phyloP scores from a whole-genome alignment of 371 early-diverging fungal species.

The Chytridium lagenaria region DNA sequence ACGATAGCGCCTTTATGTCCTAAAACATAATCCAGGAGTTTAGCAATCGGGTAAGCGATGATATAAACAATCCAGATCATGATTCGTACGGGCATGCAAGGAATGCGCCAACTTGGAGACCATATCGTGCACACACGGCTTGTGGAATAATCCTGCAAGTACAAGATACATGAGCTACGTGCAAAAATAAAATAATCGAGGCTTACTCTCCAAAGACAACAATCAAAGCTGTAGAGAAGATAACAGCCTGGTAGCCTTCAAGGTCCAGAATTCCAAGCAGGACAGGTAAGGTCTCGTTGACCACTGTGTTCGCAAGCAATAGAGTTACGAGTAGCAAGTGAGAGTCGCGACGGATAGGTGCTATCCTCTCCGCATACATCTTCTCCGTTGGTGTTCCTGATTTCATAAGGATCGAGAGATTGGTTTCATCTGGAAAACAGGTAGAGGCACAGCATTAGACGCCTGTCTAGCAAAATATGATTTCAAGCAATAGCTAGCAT shows the following conservation, averaged over 20 bases:
- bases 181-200: background rate
- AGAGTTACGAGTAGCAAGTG: conserved; percentile 90
- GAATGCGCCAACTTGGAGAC: conserved; percentile 80
- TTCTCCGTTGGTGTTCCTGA: conserved; percentile 72
- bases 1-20: conserved; percentile 82
- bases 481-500: conserved; percentile 30
- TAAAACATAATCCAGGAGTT: conserved; percentile 74
- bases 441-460: background rate
- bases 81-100: conserved; percentile 70
- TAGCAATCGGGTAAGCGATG: conserved; percentile 82
- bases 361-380: conserved; percentile 71
- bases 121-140: conserved; percentile 69
- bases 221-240: conserved; percentile 85
- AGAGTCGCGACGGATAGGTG: conserved; percentile 71
- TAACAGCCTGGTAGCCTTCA: conserved; percentile 84
- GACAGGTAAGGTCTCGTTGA: conserved; percentile 95
- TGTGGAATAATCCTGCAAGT: conserved; percentile 67
- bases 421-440: conserved; percentile 53
- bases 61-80: conserved; percentile 76
- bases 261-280: conserved; percentile 63
- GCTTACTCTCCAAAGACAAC: conserved; percentile 92
- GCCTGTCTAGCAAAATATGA: background rate
- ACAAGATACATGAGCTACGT: conserved; percentile 8
- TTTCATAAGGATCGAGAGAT: conserved; percentile 50
- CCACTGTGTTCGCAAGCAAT: conserved; percentile 86